Evolutionary conservation across 2,329 filamentous ascomycete genomes (phyloP).

Genomic region (Fusarium siculi): DNA sequence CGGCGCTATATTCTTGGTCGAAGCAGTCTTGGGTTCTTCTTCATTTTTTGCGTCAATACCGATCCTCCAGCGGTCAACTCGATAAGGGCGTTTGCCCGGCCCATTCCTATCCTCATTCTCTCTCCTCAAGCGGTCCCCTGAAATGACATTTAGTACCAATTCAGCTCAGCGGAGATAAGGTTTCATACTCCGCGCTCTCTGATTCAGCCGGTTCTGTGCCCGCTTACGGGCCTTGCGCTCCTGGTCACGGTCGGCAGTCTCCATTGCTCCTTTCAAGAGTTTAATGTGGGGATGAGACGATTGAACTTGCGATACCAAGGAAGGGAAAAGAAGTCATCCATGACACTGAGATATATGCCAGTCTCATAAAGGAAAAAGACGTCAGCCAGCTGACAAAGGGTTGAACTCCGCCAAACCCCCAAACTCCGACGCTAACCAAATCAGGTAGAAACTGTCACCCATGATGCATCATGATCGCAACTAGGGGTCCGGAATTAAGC

Average conservation of each 20-base stretch:
- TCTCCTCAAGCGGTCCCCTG: conserved; percentile 3
- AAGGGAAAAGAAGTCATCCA: background rate
- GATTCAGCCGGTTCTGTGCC: conserved; percentile 28
- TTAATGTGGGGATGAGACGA: background rate
- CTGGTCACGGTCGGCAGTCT: background rate
- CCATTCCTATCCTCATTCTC: background rate
- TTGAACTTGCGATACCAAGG: background rate
- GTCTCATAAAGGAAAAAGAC: conserved; percentile 10
- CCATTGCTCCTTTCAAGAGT: background rate
- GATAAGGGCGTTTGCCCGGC: conserved; percentile 4
- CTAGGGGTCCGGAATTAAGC: background rate
- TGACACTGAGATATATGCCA: background rate
- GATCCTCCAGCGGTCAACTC: conserved; percentile 25
- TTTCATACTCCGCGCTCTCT: conserved; percentile 28
- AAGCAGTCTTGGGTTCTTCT: background rate
- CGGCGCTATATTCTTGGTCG: fast-evolving
- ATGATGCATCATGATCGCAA: background rate
- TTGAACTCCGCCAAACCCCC: background rate
- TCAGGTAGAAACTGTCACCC: conserved; percentile 26
- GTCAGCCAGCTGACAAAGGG: conserved; percentile 25
- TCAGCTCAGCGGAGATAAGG: background rate
- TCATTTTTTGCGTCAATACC: background rate
- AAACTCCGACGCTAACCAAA: conserved; percentile 22
- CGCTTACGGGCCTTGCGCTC: conserved; percentile 19
- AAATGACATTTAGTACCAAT: background rate